These are phyloP conservation scores for Sarocladium kiliense DNA, from an alignment of 2,329 filamentous ascomycete genomes.

Conservation along the genomic window DNA sequence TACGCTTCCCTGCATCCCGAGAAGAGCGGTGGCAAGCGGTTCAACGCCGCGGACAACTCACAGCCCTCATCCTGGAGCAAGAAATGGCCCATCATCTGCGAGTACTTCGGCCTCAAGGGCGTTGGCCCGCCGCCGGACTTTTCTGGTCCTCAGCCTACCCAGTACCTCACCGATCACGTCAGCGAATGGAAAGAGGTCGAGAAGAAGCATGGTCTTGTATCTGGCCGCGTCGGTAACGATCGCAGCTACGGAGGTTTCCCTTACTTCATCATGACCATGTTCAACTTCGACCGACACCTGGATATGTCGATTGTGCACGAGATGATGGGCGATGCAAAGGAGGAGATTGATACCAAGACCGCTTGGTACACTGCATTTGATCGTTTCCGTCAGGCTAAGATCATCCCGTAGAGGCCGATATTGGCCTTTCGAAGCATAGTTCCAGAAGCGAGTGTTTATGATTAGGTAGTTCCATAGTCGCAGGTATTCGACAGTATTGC, in stretches of 20 bases:
- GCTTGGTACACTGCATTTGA: constrained; percentile 28
- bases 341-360: constrained; percentile 22
- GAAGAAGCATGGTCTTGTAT: constrained; percentile 25
- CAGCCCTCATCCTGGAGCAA: constrained; percentile 30
- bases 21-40: constrained; percentile 29
- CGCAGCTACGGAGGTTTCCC: constrained; percentile 24
- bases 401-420: constrained; percentile 19
- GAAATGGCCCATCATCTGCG: constrained; percentile 40
- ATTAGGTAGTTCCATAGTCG: too few relatives aligned
- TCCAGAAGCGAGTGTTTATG: background rate
- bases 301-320: constrained; percentile 25
- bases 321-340: constrained; percentile 24
- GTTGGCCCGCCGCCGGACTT: constrained; percentile 23
- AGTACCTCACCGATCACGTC: constrained; percentile 25
- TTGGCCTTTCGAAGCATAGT: background rate
- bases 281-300: constrained; percentile 28
- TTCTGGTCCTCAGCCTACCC: constrained; percentile 24
- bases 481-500: too few relatives aligned
- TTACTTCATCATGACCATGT: constrained; percentile 27
- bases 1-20: constrained; percentile 34
- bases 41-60: constrained; percentile 36
- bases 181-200: constrained; percentile 26
- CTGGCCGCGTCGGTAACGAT: constrained; percentile 25
- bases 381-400: constrained; percentile 25
- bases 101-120: constrained; percentile 40